Percentiles rank a stretch among this genome's conserved stretches.
Evolutionary conservation across 2,329 filamentous ascomycete species (phyloP).

Genomic region (Cladophialophora psammophila): DNA sequence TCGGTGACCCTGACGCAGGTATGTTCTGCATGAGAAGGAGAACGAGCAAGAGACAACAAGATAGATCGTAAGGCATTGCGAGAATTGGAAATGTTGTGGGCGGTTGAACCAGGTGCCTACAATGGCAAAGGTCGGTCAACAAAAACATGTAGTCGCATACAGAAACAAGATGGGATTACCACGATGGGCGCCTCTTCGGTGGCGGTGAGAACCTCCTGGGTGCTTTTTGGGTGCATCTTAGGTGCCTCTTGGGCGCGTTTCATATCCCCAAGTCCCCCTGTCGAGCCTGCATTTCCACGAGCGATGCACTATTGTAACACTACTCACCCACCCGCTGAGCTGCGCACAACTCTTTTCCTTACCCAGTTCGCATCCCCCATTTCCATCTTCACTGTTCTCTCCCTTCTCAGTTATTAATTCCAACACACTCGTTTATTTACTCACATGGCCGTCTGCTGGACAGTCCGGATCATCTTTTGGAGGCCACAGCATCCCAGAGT

Average conservation of each 20-base stretch:
- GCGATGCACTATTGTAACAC: slow-evolving; percentile 14
- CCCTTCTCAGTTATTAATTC: neutral
- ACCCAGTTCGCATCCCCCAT: slow-evolving; percentile 8
- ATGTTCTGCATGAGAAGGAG: neutral
- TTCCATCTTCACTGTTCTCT: slow-evolving; percentile 6
- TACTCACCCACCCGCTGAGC: slow-evolving; percentile 4
- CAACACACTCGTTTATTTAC: slow-evolving; percentile 27
- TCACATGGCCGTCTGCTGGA: slow-evolving; percentile 32
- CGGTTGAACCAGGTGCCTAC: neutral
- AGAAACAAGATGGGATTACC: neutral
- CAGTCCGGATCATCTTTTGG: slow-evolving; percentile 25
- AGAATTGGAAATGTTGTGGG: neutral
- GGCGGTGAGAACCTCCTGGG: too few relatives aligned
- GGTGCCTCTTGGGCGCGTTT: slow-evolving; percentile 4
- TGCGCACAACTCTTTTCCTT: slow-evolving; percentile 8
- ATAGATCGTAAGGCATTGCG: neutral
- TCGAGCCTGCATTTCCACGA: slow-evolving; percentile 12
- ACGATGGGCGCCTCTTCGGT: neutral
- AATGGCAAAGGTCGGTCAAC: neutral
- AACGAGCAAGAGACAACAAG: neutral
- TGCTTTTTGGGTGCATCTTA: neutral
- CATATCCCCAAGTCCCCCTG: neutral
- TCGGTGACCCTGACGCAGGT: neutral
- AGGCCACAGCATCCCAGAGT: slow-evolving; percentile 14
- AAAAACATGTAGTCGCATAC: neutral